Conservation (phyloP, 345 rosid species). For the Citrus medica region DNA sequence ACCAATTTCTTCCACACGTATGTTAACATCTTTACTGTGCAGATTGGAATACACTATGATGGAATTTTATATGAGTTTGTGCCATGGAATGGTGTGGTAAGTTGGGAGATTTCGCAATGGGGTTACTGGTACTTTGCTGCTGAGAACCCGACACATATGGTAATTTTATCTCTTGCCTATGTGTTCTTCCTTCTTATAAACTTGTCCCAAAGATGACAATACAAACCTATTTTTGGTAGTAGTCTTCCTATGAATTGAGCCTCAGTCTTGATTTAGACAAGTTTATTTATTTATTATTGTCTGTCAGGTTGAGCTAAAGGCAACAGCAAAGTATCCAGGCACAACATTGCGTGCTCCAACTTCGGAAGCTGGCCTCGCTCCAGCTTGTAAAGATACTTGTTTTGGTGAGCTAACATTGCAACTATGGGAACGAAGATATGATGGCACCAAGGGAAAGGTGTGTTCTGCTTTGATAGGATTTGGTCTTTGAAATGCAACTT, state of each 20-base stretch:
- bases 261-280: not conserved
- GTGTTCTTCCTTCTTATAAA: not conserved
- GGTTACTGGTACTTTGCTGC: constrained; percentile 81
- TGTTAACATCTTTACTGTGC: constrained; percentile 20
- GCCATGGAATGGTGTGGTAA: constrained; percentile 80
- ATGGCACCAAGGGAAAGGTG: constrained; percentile 91
- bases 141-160: constrained; percentile 71
- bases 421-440: constrained; percentile 72
- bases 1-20: not conserved
- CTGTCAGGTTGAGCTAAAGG: constrained; percentile 75
- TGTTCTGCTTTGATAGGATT: not conserved
- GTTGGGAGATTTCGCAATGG: constrained; percentile 82
- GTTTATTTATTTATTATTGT: not conserved
- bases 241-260: not conserved
- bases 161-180: constrained; percentile 17
- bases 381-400: constrained; percentile 91
- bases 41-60: constrained; percentile 89
- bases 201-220: not conserved
- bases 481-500: not conserved
- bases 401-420: constrained; percentile 65
- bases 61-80: constrained; percentile 86
- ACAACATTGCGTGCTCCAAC: constrained; percentile 94
- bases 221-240: not conserved
- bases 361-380: constrained; percentile 69
- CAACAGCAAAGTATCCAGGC: constrained; percentile 67